Conservation (phyloP, 805 yeast genomes). For the Saccharomyces eubayanus region DNA sequence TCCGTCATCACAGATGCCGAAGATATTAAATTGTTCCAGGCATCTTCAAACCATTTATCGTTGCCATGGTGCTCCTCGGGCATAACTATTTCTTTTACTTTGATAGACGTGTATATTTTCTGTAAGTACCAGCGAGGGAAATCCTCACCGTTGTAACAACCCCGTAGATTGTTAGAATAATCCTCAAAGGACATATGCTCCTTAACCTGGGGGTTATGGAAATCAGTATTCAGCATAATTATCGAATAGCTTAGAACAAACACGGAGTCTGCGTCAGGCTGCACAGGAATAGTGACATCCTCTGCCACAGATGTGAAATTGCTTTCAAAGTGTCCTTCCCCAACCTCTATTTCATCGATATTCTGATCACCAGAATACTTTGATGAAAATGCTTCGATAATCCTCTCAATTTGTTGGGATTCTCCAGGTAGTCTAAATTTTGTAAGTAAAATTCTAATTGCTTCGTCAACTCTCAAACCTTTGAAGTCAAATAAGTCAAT, state of each 20-base stretch:
- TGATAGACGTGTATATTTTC: conserved; percentile 69
- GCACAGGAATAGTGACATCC: conserved; percentile 38
- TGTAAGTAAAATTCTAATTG: conserved; percentile 67
- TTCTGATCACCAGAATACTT: conserved; percentile 64
- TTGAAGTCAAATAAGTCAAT: conserved; percentile 63
- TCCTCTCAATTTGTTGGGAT: conserved; percentile 87
- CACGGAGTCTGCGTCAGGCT: conserved; percentile 75
- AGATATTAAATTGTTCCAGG: conserved; percentile 62
- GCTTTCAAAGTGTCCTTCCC: conserved; percentile 11
- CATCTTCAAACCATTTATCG: conserved; percentile 80
- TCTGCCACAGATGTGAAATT: conserved; percentile 5
- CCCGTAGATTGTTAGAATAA: conserved; percentile 67
- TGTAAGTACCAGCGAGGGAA: conserved; percentile 79
- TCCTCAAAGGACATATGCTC: conserved; percentile 84
- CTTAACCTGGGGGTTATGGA: conserved; percentile 83
- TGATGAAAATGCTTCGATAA: conserved; percentile 79
- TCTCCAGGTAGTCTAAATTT: conserved; percentile 92
- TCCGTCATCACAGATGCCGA: conserved; percentile 28
- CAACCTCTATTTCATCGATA: conserved; percentile 20
- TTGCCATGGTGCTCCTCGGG: conserved; percentile 95
- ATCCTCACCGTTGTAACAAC: conserved; percentile 64
- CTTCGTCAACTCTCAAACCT: conserved; percentile 81
- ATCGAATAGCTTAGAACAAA: conserved; percentile 83
- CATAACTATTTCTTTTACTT: conserved; percentile 82
- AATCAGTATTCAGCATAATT: conserved; percentile 86